These are phyloP conservation scores for Sinapis alba DNA, from an alignment of 441 rosid genomes.

Conservation along the genomic window DNA sequence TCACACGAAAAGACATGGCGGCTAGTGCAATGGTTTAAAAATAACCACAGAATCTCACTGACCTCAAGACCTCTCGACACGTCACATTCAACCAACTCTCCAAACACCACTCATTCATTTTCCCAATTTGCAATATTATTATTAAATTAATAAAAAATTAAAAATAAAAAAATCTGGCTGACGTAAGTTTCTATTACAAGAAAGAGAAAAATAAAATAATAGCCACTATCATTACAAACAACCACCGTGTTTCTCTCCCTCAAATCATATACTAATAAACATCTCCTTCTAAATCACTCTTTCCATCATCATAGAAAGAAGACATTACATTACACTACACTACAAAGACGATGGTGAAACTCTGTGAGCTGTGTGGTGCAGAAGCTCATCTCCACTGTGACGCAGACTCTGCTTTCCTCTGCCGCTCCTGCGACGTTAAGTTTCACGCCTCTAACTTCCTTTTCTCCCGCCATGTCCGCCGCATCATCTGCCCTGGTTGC, in stretches of 20 bases:
- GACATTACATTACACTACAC: background rate
- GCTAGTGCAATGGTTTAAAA: slow-evolving; percentile 5
- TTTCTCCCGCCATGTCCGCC: slow-evolving; percentile 67
- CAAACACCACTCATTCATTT: slow-evolving; percentile 34
- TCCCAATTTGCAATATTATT: slow-evolving; percentile 11
- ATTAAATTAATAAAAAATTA: background rate
- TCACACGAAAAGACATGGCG: slow-evolving; percentile 17
- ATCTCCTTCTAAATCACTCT: slow-evolving; percentile 12
- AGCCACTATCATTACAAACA: slow-evolving; percentile 17
- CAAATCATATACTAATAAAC: slow-evolving; percentile 14
- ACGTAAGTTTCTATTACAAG: background rate
- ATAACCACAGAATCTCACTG: slow-evolving; percentile 32
- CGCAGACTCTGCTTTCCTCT: slow-evolving; percentile 69
- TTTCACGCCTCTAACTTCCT: slow-evolving; percentile 73
- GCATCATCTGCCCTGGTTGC: slow-evolving; percentile 49
- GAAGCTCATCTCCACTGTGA: slow-evolving; percentile 53
- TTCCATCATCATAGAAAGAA: background rate
- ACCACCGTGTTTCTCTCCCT: slow-evolving; percentile 25
- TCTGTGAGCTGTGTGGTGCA: slow-evolving; percentile 58
- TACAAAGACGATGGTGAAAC: background rate
- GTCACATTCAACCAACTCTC: background rate
- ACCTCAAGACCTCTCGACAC: slow-evolving; percentile 24
- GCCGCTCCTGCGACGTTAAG: slow-evolving; percentile 51
- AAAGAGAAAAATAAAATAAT: background rate
- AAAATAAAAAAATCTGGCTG: background rate